A percentile compares a stretch with the other conserved stretches of the same genome.
Evolutionary conservation across 768 basidiomycete genomes (phyloP).

Genomic region (Serendipita sp.): DNA sequence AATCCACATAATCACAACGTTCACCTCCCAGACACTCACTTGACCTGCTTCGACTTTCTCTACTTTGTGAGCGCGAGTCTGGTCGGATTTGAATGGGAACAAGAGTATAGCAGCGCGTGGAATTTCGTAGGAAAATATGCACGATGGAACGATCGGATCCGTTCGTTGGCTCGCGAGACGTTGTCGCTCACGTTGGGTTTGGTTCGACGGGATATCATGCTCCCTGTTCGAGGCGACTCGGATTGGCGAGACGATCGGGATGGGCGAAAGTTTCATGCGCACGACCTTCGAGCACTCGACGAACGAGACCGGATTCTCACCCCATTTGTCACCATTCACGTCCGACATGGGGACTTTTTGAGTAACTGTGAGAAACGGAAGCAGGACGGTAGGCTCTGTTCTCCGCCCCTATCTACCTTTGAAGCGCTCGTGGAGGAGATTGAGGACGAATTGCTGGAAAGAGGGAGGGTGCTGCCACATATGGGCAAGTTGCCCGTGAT

Average conservation of each 20-base stretch:
- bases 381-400: conserved; percentile 25
- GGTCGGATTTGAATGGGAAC: conserved; percentile 16
- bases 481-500: conserved; percentile 26
- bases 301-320: conserved; percentile 1
- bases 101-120: conserved; percentile 45
- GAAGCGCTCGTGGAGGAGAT: conserved; percentile 41
- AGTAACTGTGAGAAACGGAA: conserved; percentile 27
- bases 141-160: conserved; percentile 31
- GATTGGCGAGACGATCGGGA: background rate
- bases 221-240: background rate
- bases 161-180: conserved; percentile 22
- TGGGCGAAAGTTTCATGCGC: background rate
- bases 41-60: conserved; percentile 27
- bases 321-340: conserved; percentile 40
- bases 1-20: background rate
- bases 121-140: conserved; percentile 36
- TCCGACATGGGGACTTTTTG: conserved; percentile 40
- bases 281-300: background rate
- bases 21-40: conserved; percentile 24
- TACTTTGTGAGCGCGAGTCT: conserved; percentile 22
- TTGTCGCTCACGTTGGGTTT: conserved; percentile 4
- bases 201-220: background rate
- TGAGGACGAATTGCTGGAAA: conserved; percentile 27
- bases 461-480: conserved; percentile 20
- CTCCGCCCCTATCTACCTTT: conserved; percentile 37